Evolutionary conservation across 495 filamentous ascomycete species (phyloP).

Genomic region (Penicillium riverlandense): DNA sequence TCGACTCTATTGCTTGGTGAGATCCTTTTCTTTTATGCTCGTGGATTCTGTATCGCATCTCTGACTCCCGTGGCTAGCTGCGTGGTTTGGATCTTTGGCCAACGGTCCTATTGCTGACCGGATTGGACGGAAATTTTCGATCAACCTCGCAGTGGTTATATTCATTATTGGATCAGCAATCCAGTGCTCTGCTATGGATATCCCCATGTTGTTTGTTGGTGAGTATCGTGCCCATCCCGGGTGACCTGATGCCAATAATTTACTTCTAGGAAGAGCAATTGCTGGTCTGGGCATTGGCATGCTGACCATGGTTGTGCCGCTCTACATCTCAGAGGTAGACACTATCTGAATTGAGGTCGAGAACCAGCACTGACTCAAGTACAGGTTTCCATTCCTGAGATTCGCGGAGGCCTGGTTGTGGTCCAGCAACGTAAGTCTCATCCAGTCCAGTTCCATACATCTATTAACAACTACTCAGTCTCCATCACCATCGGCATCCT

Average conservation of each 20-base stretch:
- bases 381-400: constrained; percentile 45
- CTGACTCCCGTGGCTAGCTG: constrained; percentile 37
- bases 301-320: constrained; percentile 38
- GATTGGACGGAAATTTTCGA: constrained; percentile 65
- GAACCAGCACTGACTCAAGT: constrained; percentile 17
- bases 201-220: constrained; percentile 63
- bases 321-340: constrained; percentile 29
- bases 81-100: constrained; percentile 71
- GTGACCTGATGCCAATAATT: constrained; percentile 17
- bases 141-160: constrained; percentile 62
- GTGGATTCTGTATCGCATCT: too few species aligned
- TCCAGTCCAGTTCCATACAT: neutral
- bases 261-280: constrained; percentile 59
- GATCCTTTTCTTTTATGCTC: neutral
- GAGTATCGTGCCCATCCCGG: constrained; percentile 6
- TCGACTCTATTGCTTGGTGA: constrained; percentile 70
- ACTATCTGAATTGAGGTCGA: constrained; percentile 26
- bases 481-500: constrained; percentile 81
- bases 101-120: constrained; percentile 71
- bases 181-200: constrained; percentile 48
- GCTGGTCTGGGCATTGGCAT: constrained; percentile 43
- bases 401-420: constrained; percentile 66
- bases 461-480: constrained; percentile 24
- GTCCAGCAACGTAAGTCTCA: constrained; percentile 56
- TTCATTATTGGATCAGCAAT: constrained; percentile 74